Conservation (phyloP, 2,329 filamentous ascomycete species). For the Tolypocladium endophyticum region DNA sequence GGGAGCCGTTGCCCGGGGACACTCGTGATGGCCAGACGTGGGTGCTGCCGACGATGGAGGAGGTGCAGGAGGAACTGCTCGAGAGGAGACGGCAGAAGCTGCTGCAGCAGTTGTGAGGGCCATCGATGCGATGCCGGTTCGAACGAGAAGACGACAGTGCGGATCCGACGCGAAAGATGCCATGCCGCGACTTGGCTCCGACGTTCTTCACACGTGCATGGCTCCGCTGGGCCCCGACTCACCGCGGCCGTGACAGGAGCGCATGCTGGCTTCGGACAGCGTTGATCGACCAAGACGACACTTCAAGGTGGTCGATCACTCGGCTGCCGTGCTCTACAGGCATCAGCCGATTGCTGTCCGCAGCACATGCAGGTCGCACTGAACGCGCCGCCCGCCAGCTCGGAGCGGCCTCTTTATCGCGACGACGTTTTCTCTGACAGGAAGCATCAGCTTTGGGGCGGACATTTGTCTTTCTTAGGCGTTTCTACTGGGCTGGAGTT, state of each 20-base stretch:
- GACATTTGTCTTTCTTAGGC: background rate
- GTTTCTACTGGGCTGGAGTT: background rate
- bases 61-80: conserved; percentile 90
- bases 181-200: background rate
- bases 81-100: conserved; percentile 75
- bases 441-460: background rate
- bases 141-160: background rate
- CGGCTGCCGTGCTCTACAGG: no score
- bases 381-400: background rate
- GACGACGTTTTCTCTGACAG: background rate
- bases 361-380: background rate
- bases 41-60: conserved; percentile 75
- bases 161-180: background rate
- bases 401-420: no score
- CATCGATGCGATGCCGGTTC: no score
- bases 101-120: conserved; percentile 60
- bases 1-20: conserved; percentile 83
- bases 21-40: conserved; percentile 71
- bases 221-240: no score
- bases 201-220: background rate
- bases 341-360: no score
- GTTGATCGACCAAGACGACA: background rate
- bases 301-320: background rate
- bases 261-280: background rate
- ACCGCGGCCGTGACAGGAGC: background rate